Evolutionary conservation across 495 filamentous ascomycete genomes (phyloP).

Genomic region (Gamarada debralockiae): DNA sequence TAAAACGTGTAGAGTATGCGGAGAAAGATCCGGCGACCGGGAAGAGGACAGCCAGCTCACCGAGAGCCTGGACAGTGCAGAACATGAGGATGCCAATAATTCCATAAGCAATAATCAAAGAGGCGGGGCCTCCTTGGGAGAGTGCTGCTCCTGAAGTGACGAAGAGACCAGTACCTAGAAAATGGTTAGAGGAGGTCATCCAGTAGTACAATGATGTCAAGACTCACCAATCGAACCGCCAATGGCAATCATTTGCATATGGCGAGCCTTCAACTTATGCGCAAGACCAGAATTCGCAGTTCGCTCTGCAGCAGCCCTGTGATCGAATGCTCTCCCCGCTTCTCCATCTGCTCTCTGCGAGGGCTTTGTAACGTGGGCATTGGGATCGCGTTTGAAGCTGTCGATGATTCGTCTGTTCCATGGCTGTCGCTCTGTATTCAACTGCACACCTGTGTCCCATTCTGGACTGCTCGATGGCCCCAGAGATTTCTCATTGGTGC

Average conservation of each 20-base stretch:
- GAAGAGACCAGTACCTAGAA: conserved; percentile 74
- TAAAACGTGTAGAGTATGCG: conserved; percentile 85
- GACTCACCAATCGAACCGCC: conserved; percentile 56
- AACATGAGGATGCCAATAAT: conserved; percentile 89
- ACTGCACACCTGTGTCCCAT: not conserved
- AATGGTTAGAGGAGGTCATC: not conserved
- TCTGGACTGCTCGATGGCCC: not conserved
- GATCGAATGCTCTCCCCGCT: conserved; percentile 55
- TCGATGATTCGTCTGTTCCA: conserved; percentile 53
- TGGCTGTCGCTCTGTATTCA: not conserved
- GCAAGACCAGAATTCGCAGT: conserved; percentile 77
- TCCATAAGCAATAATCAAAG: conserved; percentile 77
- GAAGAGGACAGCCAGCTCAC: conserved; percentile 79
- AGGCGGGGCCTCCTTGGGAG: conserved; percentile 76
- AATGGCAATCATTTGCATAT: conserved; percentile 77
- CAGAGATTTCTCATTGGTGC: not conserved
- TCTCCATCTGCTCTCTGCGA: conserved; percentile 23
- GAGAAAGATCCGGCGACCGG: conserved; percentile 95
- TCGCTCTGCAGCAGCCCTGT: conserved; percentile 66
- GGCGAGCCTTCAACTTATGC: conserved; percentile 52
- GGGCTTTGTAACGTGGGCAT: conserved; percentile 47
- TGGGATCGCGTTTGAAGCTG: conserved; percentile 81
- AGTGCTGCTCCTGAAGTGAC: conserved; percentile 85
- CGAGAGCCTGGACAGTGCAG: conserved; percentile 87
- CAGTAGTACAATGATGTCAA: conserved; percentile 4